Conservation (phyloP, 768 basidiomycete species). For the Lactarius tabidus region DNA sequence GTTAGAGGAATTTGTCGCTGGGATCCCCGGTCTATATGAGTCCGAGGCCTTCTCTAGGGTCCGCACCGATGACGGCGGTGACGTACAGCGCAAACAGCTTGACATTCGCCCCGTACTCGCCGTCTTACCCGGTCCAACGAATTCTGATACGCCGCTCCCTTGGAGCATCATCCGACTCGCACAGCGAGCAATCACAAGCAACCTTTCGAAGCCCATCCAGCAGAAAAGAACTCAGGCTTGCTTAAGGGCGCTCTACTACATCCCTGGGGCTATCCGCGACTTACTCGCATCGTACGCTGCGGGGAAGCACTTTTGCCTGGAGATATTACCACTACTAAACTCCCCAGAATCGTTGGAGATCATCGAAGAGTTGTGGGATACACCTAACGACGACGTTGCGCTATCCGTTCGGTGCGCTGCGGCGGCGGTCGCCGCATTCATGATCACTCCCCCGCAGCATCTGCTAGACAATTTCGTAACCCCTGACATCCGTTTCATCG, state of each 20-base stretch:
- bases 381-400: background rate
- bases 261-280: background rate
- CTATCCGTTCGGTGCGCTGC: background rate
- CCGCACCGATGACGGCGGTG: too few species aligned
- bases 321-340: background rate
- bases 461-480: background rate
- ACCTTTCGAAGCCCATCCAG: background rate
- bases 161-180: constrained; percentile 1
- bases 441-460: background rate
- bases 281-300: background rate
- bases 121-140: background rate
- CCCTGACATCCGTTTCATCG: background rate
- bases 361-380: background rate
- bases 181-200: background rate
- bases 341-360: background rate
- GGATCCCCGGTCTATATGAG: background rate
- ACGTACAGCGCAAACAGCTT: background rate
- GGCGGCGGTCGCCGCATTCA: background rate
- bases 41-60: background rate
- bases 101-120: background rate
- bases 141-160: background rate
- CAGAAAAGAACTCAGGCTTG: background rate
- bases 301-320: background rate
- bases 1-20: background rate
- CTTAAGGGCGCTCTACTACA: background rate